Evolutionary conservation across 2,329 filamentous ascomycete genomes (phyloP).

Genomic region (Sphaerulina musiva): DNA sequence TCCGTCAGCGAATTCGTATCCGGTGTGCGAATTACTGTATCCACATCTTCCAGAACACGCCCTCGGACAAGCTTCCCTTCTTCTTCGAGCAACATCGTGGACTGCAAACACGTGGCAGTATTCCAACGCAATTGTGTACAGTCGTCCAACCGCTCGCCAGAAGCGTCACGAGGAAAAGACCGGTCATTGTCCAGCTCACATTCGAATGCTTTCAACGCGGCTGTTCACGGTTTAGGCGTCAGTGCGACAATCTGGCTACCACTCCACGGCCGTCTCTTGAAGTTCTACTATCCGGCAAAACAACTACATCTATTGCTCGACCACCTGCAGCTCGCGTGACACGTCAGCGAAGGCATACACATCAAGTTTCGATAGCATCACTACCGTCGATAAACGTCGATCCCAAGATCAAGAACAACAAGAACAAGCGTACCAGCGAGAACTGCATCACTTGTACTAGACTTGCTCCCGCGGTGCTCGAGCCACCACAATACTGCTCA

Average conservation of each 20-base stretch:
- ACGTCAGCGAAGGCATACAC: background rate
- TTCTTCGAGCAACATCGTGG: too few species aligned
- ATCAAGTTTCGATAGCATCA: background rate
- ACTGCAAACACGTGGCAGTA: background rate
- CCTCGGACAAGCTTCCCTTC: too few species aligned
- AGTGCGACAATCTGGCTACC: slow-evolving; percentile 1
- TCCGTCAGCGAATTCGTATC: background rate
- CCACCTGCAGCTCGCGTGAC: slow-evolving; percentile 1
- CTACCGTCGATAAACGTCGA: background rate
- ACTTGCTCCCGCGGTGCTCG: background rate
- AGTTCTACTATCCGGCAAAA: background rate
- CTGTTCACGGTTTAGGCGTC: background rate
- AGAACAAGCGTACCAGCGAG: background rate
- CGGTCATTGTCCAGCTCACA: background rate
- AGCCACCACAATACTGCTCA: slow-evolving; percentile 6
- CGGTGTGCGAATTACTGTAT: background rate
- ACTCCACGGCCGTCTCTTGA: slow-evolving; percentile 1
- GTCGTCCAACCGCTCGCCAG: background rate
- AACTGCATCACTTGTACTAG: slow-evolving; percentile 3
- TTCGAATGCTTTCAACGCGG: background rate
- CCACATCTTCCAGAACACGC: background rate
- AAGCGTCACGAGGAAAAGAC: background rate
- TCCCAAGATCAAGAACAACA: too few species aligned
- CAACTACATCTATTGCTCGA: background rate
- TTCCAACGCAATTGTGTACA: background rate